A percentile compares a stretch with the other conserved stretches of the same genome.
phyloP scores from a whole-genome alignment of 2,329 filamentous ascomycete genomes.

The Neofusicoccum kwambonambiense region DNA sequence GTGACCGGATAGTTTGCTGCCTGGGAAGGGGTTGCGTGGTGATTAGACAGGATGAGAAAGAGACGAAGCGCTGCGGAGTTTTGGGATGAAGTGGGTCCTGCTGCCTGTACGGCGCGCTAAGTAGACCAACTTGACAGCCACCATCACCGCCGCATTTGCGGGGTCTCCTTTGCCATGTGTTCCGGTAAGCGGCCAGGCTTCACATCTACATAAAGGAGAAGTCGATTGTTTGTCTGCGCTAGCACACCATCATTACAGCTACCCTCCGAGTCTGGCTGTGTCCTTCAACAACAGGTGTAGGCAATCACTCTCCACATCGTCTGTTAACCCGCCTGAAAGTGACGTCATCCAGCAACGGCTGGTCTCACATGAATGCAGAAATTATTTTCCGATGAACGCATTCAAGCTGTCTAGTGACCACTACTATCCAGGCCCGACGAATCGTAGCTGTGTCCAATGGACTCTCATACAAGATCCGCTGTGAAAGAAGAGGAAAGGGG shows the following conservation, averaged over 20 bases:
- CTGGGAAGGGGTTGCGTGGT: not conserved
- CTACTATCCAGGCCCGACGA: not conserved
- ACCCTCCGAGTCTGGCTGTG: no score
- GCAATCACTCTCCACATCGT: not conserved
- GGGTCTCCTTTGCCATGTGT: not conserved
- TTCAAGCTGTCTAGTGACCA: not conserved
- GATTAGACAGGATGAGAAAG: not conserved
- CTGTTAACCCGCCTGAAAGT: not conserved
- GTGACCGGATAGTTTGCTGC: not conserved
- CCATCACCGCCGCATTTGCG: not conserved
- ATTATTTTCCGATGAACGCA: not conserved
- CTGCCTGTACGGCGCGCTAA: not conserved
- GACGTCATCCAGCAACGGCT: not conserved
- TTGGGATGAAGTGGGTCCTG: slow-evolving; percentile 5
- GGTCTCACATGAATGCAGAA: not conserved
- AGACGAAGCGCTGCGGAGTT: not conserved
- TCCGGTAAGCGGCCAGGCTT: no score
- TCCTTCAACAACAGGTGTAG: no score
- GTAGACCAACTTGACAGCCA: not conserved
- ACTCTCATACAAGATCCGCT: not conserved
- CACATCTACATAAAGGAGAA: no score
- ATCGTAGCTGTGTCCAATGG: not conserved
- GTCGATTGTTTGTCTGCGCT: no score
- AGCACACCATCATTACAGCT: no score
- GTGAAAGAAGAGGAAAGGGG: not conserved